These are phyloP conservation scores for Ottelia alismoides DNA, from an alignment of 106 monocot species.

Conservation along the genomic window DNA sequence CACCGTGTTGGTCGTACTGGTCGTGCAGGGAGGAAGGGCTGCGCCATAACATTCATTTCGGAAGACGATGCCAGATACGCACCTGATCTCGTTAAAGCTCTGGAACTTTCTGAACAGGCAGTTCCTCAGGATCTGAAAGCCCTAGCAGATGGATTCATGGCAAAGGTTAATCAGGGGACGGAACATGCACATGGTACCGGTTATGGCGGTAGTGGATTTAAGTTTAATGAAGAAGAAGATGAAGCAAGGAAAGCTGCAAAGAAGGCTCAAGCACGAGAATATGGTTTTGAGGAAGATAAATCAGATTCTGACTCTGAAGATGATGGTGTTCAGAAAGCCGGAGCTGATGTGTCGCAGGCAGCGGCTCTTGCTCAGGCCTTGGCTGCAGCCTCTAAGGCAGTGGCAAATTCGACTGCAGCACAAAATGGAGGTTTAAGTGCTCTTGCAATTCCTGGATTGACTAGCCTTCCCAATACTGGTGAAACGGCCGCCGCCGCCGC, in stretches of 20 bases:
- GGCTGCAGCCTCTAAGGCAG: conserved; percentile 50
- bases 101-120: conserved; percentile 85
- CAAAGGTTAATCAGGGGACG: conserved; percentile 84
- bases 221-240: conserved; percentile 96
- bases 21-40: conserved; percentile 77
- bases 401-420: conserved; percentile 19
- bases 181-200: conserved; percentile 94
- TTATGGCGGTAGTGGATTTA: conserved; percentile 95
- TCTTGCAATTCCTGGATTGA: conserved; percentile 21
- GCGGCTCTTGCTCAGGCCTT: conserved; percentile 49
- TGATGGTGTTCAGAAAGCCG: conserved; percentile 75
- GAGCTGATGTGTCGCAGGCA: conserved; percentile 62
- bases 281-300: conserved; percentile 93
- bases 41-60: conserved; percentile 88
- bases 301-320: conserved; percentile 93
- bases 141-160: conserved; percentile 82
- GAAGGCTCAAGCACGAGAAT: conserved; percentile 95
- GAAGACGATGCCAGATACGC: conserved; percentile 90
- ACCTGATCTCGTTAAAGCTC: conserved; percentile 86
- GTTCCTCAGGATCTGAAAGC: conserved; percentile 83
- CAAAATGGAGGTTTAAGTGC: conserved; percentile 15
- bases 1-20: conserved; percentile 97
- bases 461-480: conserved; percentile 12
- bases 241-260: conserved; percentile 87
- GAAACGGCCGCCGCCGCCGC: conserved; percentile 70